These are phyloP conservation scores for Oryza officinalis DNA, from an alignment of 176 grass and related monocot species.

Conservation along the genomic window DNA sequence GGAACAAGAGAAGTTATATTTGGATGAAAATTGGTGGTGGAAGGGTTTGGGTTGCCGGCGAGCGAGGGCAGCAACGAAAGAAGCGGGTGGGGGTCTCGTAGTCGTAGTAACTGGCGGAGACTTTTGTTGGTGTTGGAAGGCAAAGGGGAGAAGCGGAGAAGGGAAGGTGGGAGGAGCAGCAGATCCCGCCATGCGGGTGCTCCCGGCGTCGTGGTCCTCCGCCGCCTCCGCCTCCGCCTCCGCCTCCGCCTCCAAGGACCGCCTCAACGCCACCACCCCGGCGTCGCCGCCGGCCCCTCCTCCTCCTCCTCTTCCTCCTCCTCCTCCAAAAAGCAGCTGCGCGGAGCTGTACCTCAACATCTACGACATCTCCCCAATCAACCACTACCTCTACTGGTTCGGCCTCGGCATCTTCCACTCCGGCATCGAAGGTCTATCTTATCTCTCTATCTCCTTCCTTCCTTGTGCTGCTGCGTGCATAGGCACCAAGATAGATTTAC, in stretches of 20 bases:
- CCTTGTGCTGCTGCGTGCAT: neutral
- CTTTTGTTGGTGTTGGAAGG: no score
- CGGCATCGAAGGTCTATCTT: constrained; percentile 76
- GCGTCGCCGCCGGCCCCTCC: neutral
- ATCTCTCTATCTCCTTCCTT: no score
- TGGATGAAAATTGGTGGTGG: no score
- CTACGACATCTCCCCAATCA: constrained; percentile 91
- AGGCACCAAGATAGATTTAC: no score
- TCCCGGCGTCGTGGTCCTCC: constrained; percentile 35
- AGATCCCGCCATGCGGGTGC: constrained; percentile 41
- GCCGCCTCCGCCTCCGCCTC: neutral
- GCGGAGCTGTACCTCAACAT: constrained; percentile 72
- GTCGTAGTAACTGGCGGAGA: no score
- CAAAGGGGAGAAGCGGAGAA: no score
- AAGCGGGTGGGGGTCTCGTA: no score
- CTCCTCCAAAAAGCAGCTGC: neutral
- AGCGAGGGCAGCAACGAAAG: neutral
- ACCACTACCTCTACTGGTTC: constrained; percentile 94
- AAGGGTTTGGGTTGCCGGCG: no score
- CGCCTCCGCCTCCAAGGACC: neutral
- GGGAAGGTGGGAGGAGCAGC: no score
- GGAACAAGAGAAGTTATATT: neutral
- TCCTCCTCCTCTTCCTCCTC: neutral
- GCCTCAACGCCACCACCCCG: neutral
- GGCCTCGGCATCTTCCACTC: constrained; percentile 96